A percentile compares a stretch with the other conserved stretches of the same genome.
Evolutionary conservation across 164 flowering plant species (phyloP).

Genomic region (Echeveria elegans): DNA sequence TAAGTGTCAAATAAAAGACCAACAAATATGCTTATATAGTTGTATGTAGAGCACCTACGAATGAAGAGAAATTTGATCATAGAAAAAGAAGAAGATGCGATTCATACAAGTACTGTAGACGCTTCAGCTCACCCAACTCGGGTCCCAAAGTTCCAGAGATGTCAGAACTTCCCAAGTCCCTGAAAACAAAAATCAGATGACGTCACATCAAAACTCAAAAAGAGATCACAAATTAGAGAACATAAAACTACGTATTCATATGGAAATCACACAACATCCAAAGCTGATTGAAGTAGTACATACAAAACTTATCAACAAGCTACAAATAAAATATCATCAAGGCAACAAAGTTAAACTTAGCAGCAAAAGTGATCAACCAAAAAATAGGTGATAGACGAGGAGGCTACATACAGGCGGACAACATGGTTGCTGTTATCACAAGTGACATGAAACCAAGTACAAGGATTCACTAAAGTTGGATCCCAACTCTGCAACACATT

Average conservation of each 20-base stretch:
- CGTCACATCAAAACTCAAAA: no score
- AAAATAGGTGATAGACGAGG: neutral
- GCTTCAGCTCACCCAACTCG: conserved; percentile 61
- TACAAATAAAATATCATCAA: neutral
- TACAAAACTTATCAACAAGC: conserved; percentile 4
- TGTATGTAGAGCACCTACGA: no score
- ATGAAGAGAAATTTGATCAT: no score
- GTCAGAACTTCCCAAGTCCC: conserved; percentile 78
- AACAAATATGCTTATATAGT: no score
- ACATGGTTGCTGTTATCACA: conserved; percentile 60
- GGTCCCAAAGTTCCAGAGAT: conserved; percentile 68
- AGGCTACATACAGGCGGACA: conserved; percentile 49
- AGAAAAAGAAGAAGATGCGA: conserved; percentile 12
- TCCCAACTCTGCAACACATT: conserved; percentile 6
- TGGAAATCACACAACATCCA: neutral
- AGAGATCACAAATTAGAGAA: neutral
- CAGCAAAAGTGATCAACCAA: no score
- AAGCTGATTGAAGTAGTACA: neutral
- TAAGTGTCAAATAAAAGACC: neutral
- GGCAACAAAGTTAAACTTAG: no score
- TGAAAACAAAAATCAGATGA: conserved; percentile 18
- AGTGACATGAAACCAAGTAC: conserved; percentile 79
- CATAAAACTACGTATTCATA: neutral
- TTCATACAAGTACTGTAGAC: conserved; percentile 61
- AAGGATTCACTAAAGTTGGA: conserved; percentile 13